phyloP scores from a whole-genome alignment of 352 stramenopile species.

The Pythium inflatum region DNA sequence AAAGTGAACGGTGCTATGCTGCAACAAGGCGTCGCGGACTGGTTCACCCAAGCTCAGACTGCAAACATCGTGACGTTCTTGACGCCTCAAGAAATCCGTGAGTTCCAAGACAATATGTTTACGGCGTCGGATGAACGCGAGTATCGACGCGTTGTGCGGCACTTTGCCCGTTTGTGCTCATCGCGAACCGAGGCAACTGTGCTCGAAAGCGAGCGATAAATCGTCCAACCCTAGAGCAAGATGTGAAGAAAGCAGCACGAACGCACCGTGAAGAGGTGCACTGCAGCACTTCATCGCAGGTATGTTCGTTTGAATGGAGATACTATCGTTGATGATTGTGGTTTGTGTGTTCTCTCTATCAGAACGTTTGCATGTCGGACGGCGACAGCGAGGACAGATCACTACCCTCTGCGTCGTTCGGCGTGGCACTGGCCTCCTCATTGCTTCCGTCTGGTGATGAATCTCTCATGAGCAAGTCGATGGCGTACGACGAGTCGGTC shows the following conservation, averaged over 20 bases:
- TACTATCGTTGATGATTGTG: conserved; percentile 6
- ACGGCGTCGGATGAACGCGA: conserved; percentile 58
- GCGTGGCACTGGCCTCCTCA: neutral
- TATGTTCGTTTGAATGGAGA: conserved; percentile 23
- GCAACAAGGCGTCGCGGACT: conserved; percentile 64
- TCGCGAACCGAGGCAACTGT: conserved; percentile 60
- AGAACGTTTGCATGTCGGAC: conserved; percentile 3
- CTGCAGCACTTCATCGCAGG: conserved; percentile 1
- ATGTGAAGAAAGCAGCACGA: neutral
- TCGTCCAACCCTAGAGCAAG: neutral
- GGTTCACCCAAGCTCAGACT: conserved; percentile 61
- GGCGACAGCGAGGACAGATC: conserved; percentile 2
- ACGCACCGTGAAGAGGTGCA: conserved; percentile 20
- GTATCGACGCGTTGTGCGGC: conserved; percentile 74
- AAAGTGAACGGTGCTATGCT: conserved; percentile 65
- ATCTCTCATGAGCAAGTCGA: conserved; percentile 39
- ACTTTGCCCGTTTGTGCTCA: conserved; percentile 84
- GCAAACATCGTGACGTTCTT: conserved; percentile 59
- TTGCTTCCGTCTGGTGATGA: conserved; percentile 12
- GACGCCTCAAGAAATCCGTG: conserved; percentile 51
- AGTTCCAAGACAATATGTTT: conserved; percentile 78
- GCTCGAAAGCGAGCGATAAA: conserved; percentile 39
- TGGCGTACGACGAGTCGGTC: conserved; percentile 59
- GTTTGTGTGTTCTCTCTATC: conserved; percentile 2
- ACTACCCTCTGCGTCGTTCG: neutral